These are phyloP conservation scores for Emericellopsis cladophorae DNA, from an alignment of 2,329 filamentous ascomycete species.

Conservation along the genomic window DNA sequence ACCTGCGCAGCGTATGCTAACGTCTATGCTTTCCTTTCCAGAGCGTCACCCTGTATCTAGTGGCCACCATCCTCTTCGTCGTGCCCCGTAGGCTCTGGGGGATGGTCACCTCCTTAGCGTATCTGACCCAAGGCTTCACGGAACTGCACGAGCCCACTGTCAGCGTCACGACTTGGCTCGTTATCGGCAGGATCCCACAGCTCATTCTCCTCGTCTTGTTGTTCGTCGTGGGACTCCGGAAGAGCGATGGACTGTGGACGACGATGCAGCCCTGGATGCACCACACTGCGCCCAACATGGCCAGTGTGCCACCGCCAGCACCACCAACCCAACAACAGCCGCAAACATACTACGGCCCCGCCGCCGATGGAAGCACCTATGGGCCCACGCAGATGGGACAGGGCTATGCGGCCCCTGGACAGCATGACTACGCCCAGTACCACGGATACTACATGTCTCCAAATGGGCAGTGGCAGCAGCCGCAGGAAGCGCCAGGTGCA, in stretches of 20 bases:
- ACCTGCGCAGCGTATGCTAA: background rate
- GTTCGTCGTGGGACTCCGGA: background rate
- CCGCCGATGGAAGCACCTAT: no score
- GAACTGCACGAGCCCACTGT: background rate
- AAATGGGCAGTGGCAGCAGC: background rate
- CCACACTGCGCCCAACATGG: background rate
- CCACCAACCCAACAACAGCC: background rate
- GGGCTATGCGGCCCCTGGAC: background rate
- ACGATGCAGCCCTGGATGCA: constrained; percentile 1
- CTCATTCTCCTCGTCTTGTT: background rate
- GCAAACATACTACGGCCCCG: no score
- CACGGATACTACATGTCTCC: background rate
- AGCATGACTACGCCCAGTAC: background rate
- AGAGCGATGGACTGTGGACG: background rate
- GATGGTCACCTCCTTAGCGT: background rate
- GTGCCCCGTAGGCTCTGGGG: background rate
- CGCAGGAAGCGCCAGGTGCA: background rate
- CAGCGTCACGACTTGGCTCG: background rate
- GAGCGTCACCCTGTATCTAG: constrained; percentile 1
- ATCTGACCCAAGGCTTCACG: background rate
- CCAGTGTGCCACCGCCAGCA: background rate
- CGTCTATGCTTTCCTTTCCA: background rate
- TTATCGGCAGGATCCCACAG: background rate
- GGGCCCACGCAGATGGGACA: background rate
- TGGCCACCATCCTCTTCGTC: background rate